A percentile compares a stretch with the other conserved stretches of the same genome.
Conservation (phyloP, 768 basidiomycete genomes). For the Hygrocybe punicea region DNA sequence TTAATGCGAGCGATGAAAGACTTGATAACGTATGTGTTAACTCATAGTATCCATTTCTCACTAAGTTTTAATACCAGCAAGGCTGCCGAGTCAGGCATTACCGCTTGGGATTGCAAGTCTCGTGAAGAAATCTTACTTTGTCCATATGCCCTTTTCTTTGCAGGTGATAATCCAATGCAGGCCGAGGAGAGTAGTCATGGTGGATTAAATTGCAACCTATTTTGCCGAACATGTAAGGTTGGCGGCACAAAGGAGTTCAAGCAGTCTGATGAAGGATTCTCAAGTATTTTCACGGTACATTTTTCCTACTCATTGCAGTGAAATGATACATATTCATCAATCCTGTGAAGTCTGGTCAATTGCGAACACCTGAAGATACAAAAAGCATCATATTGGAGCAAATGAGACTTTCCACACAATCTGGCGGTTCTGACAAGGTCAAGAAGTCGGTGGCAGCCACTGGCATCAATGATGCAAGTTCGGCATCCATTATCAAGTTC, state of each 20-base stretch:
- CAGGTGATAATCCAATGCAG: conserved; percentile 39
- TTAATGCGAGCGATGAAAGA: conserved; percentile 30
- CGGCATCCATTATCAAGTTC: background rate
- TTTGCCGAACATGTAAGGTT: conserved; percentile 33
- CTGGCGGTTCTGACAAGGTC: background rate
- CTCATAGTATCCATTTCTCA: background rate
- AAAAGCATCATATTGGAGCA: background rate
- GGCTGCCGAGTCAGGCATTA: conserved; percentile 5
- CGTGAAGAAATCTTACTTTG: conserved; percentile 23
- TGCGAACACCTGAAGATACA: conserved; percentile 2
- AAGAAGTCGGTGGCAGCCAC: background rate
- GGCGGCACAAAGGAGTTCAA: conserved; percentile 26
- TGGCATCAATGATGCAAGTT: background rate
- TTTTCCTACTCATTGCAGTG: background rate
- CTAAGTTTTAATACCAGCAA: background rate
- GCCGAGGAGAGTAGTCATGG: conserved; percentile 34
- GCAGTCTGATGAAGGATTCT: conserved; percentile 25
- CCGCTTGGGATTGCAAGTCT: conserved; percentile 22
- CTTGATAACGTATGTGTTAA: conserved; percentile 20
- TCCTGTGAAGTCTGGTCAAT: conserved; percentile 1
- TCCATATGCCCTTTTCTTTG: conserved; percentile 21
- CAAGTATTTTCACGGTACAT: conserved; percentile 17
- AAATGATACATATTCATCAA: conserved; percentile 6
- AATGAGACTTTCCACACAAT: background rate
- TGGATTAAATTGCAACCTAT: conserved; percentile 29